Evolutionary conservation across 768 basidiomycete genomes (phyloP).

Genomic region (Astraeus odoratus): DNA sequence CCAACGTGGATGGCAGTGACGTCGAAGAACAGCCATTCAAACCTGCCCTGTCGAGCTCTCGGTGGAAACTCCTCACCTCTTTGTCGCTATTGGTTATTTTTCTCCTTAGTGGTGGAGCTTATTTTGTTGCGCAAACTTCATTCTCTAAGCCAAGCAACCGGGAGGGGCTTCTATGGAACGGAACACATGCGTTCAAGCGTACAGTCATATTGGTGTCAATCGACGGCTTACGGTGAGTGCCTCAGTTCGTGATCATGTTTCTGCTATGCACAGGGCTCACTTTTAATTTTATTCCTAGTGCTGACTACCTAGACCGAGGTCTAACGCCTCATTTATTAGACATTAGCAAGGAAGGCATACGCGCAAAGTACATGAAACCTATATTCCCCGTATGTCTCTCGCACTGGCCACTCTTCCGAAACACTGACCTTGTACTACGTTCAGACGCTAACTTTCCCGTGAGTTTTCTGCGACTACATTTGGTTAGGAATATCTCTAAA

Average conservation of each 20-base stretch:
- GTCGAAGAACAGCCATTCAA: constrained; percentile 1
- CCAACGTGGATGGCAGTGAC: constrained; percentile 7
- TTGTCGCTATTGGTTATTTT: constrained; percentile 14
- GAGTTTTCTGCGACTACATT: constrained; percentile 26
- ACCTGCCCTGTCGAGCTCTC: background rate
- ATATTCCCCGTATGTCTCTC: constrained; percentile 65
- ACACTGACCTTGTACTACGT: constrained; percentile 5
- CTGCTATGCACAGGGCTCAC: background rate
- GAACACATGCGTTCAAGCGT: constrained; percentile 74
- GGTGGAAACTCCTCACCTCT: constrained; percentile 4
- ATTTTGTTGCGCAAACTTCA: background rate
- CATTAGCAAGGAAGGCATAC: constrained; percentile 75
- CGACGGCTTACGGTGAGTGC: constrained; percentile 75
- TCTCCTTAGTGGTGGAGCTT: constrained; percentile 7
- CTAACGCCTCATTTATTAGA: constrained; percentile 78
- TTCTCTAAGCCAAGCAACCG: background rate
- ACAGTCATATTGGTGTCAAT: constrained; percentile 84
- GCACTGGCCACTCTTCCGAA: background rate
- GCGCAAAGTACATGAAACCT: constrained; percentile 84
- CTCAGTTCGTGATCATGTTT: background rate
- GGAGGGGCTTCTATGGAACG: constrained; percentile 55
- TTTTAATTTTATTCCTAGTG: constrained; percentile 35
- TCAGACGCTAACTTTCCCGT: constrained; percentile 88
- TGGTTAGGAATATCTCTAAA: constrained; percentile 2
- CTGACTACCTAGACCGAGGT: constrained; percentile 82